phyloP scores from a whole-genome alignment of 106 monocot genomes.

The Acanthochlamys bracteata region DNA sequence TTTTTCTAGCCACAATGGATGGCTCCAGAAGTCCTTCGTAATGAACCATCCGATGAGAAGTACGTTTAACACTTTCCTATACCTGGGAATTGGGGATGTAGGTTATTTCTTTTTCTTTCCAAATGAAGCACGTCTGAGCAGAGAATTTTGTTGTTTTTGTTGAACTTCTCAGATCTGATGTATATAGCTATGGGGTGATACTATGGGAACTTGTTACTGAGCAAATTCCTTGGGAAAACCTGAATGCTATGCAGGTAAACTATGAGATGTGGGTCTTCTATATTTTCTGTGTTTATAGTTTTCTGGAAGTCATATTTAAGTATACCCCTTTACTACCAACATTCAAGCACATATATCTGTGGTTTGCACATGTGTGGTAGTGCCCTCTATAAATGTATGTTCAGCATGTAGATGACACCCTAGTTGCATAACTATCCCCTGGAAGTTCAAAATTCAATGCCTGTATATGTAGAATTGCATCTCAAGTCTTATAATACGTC shows the following conservation, averaged over 20 bases:
- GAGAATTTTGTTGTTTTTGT: background rate
- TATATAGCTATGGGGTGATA: constrained; percentile 96
- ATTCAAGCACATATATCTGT: too few relatives aligned
- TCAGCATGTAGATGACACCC: too few relatives aligned
- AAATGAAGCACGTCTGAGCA: background rate
- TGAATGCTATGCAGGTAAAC: constrained; percentile 86
- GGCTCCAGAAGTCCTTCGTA: constrained; percentile 98
- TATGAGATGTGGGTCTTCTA: background rate
- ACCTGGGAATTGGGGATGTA: background rate
- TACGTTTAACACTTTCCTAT: constrained; percentile 16
- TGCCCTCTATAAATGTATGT: too few relatives aligned
- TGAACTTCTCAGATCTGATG: constrained; percentile 70
- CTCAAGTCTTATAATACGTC: too few relatives aligned
- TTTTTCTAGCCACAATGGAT: constrained; percentile 89
- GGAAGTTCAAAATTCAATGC: too few relatives aligned
- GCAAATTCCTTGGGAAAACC: constrained; percentile 94
- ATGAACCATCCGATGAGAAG: constrained; percentile 94
- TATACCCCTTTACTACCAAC: background rate
- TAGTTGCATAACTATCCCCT: too few relatives aligned
- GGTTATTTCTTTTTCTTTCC: background rate
- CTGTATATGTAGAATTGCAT: too few relatives aligned
- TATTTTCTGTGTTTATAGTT: background rate
- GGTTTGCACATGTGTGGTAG: too few relatives aligned
- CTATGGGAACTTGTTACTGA: constrained; percentile 97
- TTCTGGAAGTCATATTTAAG: background rate